Conservation (phyloP, 225 moss, liverwort and hornwort genomes). For the Pseudoscleropodium purum region DNA sequence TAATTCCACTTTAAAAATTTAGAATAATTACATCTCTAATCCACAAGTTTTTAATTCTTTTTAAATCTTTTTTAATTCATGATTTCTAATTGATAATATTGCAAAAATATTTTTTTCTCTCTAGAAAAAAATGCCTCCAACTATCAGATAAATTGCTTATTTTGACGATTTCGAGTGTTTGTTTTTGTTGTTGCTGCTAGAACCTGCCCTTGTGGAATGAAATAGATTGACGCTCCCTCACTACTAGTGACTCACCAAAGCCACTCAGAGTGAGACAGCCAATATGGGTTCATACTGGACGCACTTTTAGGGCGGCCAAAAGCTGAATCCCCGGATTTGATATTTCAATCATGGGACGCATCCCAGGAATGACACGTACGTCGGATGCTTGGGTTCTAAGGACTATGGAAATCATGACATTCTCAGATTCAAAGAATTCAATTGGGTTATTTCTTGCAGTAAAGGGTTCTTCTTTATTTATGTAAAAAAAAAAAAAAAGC, state of each 20-base stretch:
- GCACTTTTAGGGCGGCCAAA: not conserved
- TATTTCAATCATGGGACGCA: not conserved
- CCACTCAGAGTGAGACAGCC: not conserved
- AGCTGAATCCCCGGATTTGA: not conserved
- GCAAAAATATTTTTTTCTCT: not conserved
- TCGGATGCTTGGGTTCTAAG: not conserved
- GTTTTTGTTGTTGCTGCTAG: too few relatives aligned
- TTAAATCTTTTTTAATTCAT: fast-evolving
- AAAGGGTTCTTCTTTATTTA: too few relatives aligned
- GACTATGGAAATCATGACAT: not conserved
- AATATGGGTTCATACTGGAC: not conserved
- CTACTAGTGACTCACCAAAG: not conserved
- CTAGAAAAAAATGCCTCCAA: not conserved
- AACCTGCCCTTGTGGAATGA: not conserved
- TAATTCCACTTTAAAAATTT: too few relatives aligned
- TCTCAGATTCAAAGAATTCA: not conserved
- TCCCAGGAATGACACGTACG: not conserved
- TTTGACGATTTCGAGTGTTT: fast-evolving
- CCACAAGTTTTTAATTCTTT: not conserved
- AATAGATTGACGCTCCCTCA: not conserved
- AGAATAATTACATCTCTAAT: not conserved
- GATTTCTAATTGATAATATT: not conserved
- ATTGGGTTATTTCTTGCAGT: too few relatives aligned
- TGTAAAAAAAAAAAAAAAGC: too few relatives aligned
- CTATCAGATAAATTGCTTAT: not conserved